A percentile compares a stretch with the other conserved stretches of the same genome.
Conservation (phyloP, 2,329 filamentous ascomycete genomes). For the Didymosphaeria variabile region DNA sequence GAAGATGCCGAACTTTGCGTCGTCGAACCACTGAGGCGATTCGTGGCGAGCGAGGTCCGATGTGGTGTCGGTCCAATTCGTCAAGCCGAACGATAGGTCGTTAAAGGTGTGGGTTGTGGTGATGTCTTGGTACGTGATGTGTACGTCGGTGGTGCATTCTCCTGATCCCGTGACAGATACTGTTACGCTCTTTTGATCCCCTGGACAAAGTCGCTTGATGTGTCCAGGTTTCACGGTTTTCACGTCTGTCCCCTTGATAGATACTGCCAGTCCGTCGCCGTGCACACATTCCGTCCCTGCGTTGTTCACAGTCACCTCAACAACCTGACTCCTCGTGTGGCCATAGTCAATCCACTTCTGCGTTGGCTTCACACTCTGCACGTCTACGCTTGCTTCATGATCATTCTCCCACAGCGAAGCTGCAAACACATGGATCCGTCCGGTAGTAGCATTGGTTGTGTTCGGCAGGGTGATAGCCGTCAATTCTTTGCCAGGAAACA, state of each 20-base stretch:
- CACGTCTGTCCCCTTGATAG: conserved; percentile 40
- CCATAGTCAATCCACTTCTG: conserved; percentile 49
- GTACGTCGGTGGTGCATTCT: conserved; percentile 30
- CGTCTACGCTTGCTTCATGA: conserved; percentile 22
- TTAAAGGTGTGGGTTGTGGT: conserved; percentile 9
- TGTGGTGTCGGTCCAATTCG: conserved; percentile 16
- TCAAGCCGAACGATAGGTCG: conserved; percentile 13
- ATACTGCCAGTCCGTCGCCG: conserved; percentile 19
- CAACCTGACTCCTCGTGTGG: conserved; percentile 45
- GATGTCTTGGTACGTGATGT: conserved; percentile 42
- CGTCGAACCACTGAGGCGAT: conserved; percentile 63
- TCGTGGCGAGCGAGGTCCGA: conserved; percentile 50
- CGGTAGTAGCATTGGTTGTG: conserved; percentile 47
- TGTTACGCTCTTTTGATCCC: conserved; percentile 51
- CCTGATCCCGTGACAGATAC: conserved; percentile 42
- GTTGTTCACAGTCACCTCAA: conserved; percentile 43
- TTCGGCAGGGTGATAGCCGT: conserved; percentile 53
- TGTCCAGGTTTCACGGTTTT: conserved; percentile 45
- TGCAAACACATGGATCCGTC: conserved; percentile 53
- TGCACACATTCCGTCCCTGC: conserved; percentile 22
- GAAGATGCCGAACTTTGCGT: conserved; percentile 68
- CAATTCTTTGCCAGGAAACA: conserved; percentile 52
- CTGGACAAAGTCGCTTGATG: conserved; percentile 52
- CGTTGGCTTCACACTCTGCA: conserved; percentile 54
- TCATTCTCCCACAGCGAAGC: conserved; percentile 43